Conservation (phyloP, 1,139 yeast genomes). For the Wickerhamiella pararugosa region DNA sequence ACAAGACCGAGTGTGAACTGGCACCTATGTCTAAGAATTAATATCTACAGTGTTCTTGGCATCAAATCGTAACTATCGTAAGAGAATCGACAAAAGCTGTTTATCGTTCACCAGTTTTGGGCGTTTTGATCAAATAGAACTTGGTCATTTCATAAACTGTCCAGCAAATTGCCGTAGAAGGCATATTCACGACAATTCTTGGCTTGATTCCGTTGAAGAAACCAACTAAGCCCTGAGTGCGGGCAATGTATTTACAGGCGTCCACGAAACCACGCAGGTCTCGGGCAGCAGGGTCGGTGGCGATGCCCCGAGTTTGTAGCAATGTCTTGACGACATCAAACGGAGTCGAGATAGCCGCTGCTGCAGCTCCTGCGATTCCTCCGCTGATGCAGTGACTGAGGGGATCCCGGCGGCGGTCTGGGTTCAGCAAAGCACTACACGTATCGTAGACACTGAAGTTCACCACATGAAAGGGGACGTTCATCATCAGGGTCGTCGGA, state of each 20-base stretch:
- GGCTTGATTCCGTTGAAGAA: constrained; percentile 82
- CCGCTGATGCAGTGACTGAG: constrained; percentile 86
- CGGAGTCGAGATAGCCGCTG: constrained; percentile 94
- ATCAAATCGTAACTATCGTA: neutral
- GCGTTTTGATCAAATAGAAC: constrained; percentile 31
- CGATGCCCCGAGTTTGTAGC: constrained; percentile 47
- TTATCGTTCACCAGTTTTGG: neutral
- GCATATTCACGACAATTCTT: constrained; percentile 83
- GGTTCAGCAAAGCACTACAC: constrained; percentile 61
- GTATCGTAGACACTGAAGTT: constrained; percentile 91
- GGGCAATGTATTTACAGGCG: constrained; percentile 57
- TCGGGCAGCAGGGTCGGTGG: constrained; percentile 32
- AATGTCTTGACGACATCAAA: constrained; percentile 89
- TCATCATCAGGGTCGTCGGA: constrained; percentile 87
- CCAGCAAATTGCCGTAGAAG: constrained; percentile 97
- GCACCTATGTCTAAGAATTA: neutral
- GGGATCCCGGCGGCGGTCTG: constrained; percentile 70
- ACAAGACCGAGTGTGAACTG: neutral
- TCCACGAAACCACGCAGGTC: constrained; percentile 51
- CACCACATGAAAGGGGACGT: constrained; percentile 89
- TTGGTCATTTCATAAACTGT: constrained; percentile 98
- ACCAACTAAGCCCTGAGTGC: constrained; percentile 51
- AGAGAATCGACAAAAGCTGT: neutral
- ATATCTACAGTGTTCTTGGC: neutral
- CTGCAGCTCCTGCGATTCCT: constrained; percentile 89